These are phyloP conservation scores for Trichoderma semiorbis DNA, from an alignment of 2,329 filamentous ascomycete genomes.

Conservation along the genomic window DNA sequence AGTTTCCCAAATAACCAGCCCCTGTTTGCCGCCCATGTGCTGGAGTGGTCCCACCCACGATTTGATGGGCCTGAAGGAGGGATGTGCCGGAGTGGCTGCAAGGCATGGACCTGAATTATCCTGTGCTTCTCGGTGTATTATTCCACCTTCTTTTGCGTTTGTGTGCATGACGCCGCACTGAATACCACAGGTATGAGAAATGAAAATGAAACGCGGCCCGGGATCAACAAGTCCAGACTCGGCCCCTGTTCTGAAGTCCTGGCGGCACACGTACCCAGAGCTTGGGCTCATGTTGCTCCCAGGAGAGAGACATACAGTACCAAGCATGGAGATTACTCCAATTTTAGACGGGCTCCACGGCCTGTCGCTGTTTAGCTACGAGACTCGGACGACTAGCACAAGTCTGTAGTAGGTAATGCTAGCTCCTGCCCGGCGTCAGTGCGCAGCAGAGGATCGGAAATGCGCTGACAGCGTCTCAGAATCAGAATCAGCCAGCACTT, in stretches of 20 bases:
- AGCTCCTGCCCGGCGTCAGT: background rate
- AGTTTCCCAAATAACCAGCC: slow-evolving; percentile 1
- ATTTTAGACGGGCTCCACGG: slow-evolving; percentile 17
- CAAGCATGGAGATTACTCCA: slow-evolving; percentile 13
- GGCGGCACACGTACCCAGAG: background rate
- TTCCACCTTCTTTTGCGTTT: background rate
- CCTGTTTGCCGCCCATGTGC: slow-evolving; percentile 14
- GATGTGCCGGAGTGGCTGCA: slow-evolving; percentile 6
- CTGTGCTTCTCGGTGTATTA: background rate
- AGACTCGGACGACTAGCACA: background rate
- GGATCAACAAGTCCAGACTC: background rate
- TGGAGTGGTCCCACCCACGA: background rate
- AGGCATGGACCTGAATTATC: background rate
- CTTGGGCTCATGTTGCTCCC: background rate
- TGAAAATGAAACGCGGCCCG: slow-evolving; percentile 14
- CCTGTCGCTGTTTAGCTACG: background rate
- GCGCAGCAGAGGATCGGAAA: slow-evolving; percentile 9
- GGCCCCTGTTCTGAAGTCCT: background rate
- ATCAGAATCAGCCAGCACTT: slow-evolving; percentile 6
- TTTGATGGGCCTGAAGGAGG: background rate
- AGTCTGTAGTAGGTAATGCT: background rate
- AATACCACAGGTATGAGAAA: background rate
- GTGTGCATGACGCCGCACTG: background rate
- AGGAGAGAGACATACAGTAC: background rate
- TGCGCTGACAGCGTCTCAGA: slow-evolving; percentile 13